Conservation (phyloP, 2,329 filamentous ascomycete species). For the Alternaria infectoria region DNA sequence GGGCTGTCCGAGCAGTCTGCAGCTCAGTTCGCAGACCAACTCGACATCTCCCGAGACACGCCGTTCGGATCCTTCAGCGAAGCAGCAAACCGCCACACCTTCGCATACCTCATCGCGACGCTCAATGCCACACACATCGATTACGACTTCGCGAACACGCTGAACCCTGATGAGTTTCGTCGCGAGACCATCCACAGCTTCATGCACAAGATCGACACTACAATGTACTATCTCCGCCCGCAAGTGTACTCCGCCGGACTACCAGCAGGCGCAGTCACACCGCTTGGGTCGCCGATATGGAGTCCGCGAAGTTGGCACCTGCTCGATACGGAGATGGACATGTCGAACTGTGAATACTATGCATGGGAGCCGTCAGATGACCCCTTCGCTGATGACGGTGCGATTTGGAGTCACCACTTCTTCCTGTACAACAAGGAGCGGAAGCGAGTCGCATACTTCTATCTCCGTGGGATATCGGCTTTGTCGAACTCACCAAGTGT, state of each 20-base stretch:
- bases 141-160: constrained; percentile 94
- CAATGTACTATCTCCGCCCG: constrained; percentile 83
- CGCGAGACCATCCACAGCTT: constrained; percentile 80
- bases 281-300: constrained; percentile 69
- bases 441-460: constrained; percentile 93
- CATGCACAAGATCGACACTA: constrained; percentile 85
- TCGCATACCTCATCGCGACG: constrained; percentile 95
- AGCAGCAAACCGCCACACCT: constrained; percentile 85
- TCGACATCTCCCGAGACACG: constrained; percentile 84
- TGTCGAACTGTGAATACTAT: constrained; percentile 88
- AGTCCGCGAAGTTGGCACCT: constrained; percentile 89
- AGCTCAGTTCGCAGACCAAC: constrained; percentile 66
- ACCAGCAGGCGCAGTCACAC: constrained; percentile 56
- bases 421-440: constrained; percentile 95
- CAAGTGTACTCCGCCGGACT: constrained; percentile 50
- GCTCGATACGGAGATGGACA: constrained; percentile 92
- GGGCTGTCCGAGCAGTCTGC: constrained; percentile 85
- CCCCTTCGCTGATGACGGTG: constrained; percentile 88
- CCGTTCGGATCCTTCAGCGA: constrained; percentile 92
- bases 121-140: constrained; percentile 94
- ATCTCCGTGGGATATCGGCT: constrained; percentile 85
- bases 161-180: constrained; percentile 88
- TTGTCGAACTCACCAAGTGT: constrained; percentile 67
- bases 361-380: constrained; percentile 89
- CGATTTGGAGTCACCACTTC: constrained; percentile 94